Percentiles rank a stretch among this genome's conserved stretches.
phyloP scores from a whole-genome alignment of 768 basidiomycete genomes.

The Boletus insuetus region DNA sequence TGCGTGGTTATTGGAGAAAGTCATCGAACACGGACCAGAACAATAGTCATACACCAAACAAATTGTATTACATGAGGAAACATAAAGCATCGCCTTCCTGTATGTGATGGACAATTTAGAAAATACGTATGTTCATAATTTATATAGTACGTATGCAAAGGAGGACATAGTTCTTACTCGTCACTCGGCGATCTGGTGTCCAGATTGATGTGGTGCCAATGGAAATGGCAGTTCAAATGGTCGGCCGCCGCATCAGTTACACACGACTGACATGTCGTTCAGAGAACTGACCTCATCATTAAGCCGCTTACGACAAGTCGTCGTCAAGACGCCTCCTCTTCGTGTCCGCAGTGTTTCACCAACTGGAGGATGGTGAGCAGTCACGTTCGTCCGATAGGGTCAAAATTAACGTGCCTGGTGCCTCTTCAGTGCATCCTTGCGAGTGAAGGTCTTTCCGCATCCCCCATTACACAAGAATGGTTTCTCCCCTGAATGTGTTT shows the following conservation, averaged over 20 bases:
- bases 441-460: conserved; percentile 84
- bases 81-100: conserved; percentile 1
- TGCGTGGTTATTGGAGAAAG: conserved; percentile 83
- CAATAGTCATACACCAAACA: conserved; percentile 23
- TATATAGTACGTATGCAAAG: conserved; percentile 31
- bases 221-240: conserved; percentile 22
- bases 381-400: conserved; percentile 1
- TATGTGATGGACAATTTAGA: conserved; percentile 15
- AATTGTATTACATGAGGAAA: conserved; percentile 26
- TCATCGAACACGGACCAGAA: conserved; percentile 33
- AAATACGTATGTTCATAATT: conserved; percentile 27
- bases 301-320: conserved; percentile 17
- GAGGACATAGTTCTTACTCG: conserved; percentile 18
- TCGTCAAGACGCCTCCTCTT: conserved; percentile 44
- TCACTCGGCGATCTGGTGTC: conserved; percentile 16
- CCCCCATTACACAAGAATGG: conserved; percentile 81
- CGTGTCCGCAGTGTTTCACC: conserved; percentile 75
- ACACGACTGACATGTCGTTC: conserved; percentile 6
- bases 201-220: conserved; percentile 25
- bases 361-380: conserved; percentile 42
- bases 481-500: conserved; percentile 84
- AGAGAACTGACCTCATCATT: conserved; percentile 14
- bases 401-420: conserved; percentile 59
- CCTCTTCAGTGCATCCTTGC: conserved; percentile 83
- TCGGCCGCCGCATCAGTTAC: conserved; percentile 21